phyloP scores from a whole-genome alignment of 768 basidiomycete species.

The Brasilioporus rufonigricans region DNA sequence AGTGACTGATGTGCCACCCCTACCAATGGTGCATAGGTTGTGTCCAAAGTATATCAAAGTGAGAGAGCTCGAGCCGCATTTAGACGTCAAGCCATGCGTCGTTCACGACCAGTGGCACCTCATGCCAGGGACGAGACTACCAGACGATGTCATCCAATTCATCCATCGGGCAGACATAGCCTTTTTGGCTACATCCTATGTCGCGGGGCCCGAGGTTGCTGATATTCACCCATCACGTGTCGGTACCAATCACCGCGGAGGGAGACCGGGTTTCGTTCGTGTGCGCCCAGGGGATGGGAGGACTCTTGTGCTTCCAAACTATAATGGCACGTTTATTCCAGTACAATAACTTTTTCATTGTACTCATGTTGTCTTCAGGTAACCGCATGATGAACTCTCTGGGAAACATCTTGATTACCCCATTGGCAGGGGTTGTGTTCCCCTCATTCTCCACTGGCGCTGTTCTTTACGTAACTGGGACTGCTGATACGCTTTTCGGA shows the following conservation, averaged over 20 bases:
- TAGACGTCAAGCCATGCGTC: background rate
- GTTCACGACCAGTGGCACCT: background rate
- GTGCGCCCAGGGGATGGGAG: constrained; percentile 54
- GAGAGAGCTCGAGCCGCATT: background rate
- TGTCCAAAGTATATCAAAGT: constrained; percentile 1
- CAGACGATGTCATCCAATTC: constrained; percentile 47
- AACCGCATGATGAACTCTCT: constrained; percentile 64
- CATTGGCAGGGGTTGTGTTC: constrained; percentile 57
- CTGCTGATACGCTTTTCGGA: constrained; percentile 44
- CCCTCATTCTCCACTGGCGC: constrained; percentile 51
- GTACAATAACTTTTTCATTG: background rate
- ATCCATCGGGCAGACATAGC: constrained; percentile 51
- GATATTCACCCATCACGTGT: constrained; percentile 51
- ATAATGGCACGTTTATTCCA: constrained; percentile 39
- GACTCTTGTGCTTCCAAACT: constrained; percentile 59
- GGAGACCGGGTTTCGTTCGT: constrained; percentile 59
- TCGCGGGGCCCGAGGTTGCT: constrained; percentile 38
- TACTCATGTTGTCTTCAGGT: constrained; percentile 33
- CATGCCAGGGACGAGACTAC: constrained; percentile 35
- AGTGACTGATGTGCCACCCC: background rate
- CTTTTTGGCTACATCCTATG: constrained; percentile 47
- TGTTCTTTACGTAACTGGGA: constrained; percentile 39
- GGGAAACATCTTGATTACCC: constrained; percentile 58
- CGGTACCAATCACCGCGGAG: constrained; percentile 65
- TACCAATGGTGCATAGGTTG: background rate